Evolutionary conservation across 108 stramenopile genomes (phyloP).

Genomic region (Bacterosira constricta): DNA sequence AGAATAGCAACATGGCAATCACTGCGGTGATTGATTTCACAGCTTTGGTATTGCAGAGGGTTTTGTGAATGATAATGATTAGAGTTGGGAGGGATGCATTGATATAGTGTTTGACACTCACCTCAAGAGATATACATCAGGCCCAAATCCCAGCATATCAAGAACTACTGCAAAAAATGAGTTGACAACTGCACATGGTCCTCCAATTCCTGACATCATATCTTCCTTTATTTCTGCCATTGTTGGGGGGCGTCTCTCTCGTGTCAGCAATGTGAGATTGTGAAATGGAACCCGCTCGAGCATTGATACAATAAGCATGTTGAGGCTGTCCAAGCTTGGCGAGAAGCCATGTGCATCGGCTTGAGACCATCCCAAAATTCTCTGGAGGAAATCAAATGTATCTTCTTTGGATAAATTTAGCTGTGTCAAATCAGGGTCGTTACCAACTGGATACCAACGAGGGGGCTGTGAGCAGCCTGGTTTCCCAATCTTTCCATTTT

Average conservation of each 20-base stretch:
- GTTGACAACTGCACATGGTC: constrained; percentile 13
- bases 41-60: neutral
- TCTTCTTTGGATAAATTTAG: constrained; percentile 1
- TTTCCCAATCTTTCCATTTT: neutral
- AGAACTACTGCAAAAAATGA: constrained; percentile 1
- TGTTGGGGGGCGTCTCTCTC: constrained; percentile 7
- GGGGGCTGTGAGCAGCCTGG: neutral
- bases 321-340: neutral
- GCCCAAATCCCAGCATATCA: constrained; percentile 1
- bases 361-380: constrained; percentile 1
- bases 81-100: neutral
- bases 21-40: constrained; percentile 1
- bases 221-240: constrained; percentile 8
- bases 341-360: neutral
- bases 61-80: neutral
- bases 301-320: constrained; percentile 11
- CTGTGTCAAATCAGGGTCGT: neutral
- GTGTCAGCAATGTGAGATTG: constrained; percentile 12
- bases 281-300: constrained; percentile 6
- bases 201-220: constrained; percentile 7
- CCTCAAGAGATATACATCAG: constrained; percentile 12
- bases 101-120: neutral
- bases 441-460: neutral
- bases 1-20: constrained; percentile 18
- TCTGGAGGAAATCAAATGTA: neutral